A percentile compares a stretch with the other conserved stretches of the same genome.
Conservation (phyloP, 2,329 filamentous ascomycete genomes). For the Aspergillus sp. region DNA sequence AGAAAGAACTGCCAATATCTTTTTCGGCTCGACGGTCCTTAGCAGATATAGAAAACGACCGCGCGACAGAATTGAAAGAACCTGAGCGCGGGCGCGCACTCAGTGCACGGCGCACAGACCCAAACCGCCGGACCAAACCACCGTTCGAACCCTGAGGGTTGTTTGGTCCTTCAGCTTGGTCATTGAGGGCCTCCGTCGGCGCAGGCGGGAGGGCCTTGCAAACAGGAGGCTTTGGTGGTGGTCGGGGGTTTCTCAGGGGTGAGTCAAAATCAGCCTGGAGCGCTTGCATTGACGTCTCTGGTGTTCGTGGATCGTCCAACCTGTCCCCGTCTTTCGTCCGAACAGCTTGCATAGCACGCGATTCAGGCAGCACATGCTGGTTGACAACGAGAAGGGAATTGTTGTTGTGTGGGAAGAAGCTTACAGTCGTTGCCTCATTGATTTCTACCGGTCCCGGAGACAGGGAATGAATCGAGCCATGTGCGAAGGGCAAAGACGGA, state of each 20-base stretch:
- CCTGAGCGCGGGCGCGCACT: constrained; percentile 31
- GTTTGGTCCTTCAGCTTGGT: constrained; percentile 18
- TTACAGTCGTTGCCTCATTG: constrained; percentile 52
- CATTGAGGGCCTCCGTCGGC: constrained; percentile 36
- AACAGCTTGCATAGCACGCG: constrained; percentile 20
- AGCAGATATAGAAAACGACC: constrained; percentile 32
- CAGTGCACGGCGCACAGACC: constrained; percentile 29
- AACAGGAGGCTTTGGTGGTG: constrained; percentile 48
- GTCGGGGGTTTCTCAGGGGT: constrained; percentile 50
- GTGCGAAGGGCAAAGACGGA: constrained; percentile 41
- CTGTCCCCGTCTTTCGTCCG: constrained; percentile 10
- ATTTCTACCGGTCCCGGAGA: constrained; percentile 48
- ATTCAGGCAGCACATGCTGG: constrained; percentile 29
- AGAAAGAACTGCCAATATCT: constrained; percentile 47
- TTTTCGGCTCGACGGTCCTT: constrained; percentile 35
- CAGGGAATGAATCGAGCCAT: constrained; percentile 37
- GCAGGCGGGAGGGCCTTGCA: constrained; percentile 49
- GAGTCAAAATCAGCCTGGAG: constrained; percentile 38
- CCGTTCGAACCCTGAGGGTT: constrained; percentile 8
- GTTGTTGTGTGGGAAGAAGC: constrained; percentile 55
- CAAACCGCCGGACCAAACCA: constrained; percentile 23
- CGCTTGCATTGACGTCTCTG: constrained; percentile 12
- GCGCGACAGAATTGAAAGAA: constrained; percentile 27
- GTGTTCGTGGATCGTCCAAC: constrained; percentile 16
- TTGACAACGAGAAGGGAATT: constrained; percentile 56